Percentiles rank a stretch among this genome's conserved stretches.
Evolutionary conservation across 2,329 filamentous ascomycete genomes (phyloP).

Genomic region (Fusarium sp.): DNA sequence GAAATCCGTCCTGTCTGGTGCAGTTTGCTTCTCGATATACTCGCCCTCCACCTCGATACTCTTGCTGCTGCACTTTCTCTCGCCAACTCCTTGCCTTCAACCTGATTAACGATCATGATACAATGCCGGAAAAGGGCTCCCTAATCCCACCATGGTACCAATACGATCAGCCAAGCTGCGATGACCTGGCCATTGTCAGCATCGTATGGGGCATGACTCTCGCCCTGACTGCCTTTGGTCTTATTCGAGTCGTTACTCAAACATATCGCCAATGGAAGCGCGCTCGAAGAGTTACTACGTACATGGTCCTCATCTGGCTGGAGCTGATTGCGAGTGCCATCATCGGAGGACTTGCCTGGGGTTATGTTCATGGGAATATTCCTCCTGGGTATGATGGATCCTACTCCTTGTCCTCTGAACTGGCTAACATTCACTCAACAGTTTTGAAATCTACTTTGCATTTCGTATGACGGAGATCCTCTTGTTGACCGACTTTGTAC

Average conservation of each 20-base stretch:
- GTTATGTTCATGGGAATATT: slow-evolving; percentile 50
- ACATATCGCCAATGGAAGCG: slow-evolving; percentile 48
- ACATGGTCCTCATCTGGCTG: slow-evolving; percentile 56
- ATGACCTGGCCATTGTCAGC: slow-evolving; percentile 51
- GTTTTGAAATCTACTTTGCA: slow-evolving; percentile 44
- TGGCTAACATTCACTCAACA: slow-evolving; percentile 34
- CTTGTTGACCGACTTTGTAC: not conserved
- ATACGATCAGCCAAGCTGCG: slow-evolving; percentile 28
- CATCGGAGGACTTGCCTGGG: slow-evolving; percentile 52
- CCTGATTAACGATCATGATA: slow-evolving; percentile 31
- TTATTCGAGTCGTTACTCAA: slow-evolving; percentile 51
- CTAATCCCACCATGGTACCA: slow-evolving; percentile 44
- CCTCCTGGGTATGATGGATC: slow-evolving; percentile 32
- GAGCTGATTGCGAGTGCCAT: slow-evolving; percentile 51
- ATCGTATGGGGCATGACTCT: slow-evolving; percentile 53
- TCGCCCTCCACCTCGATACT: not conserved
- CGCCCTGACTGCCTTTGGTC: slow-evolving; percentile 50
- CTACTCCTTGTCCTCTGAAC: not conserved
- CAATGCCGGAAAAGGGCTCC: slow-evolving; percentile 33
- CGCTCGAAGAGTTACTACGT: slow-evolving; percentile 50
- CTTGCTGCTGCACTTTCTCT: not conserved
- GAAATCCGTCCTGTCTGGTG: not conserved
- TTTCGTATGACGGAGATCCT: slow-evolving; percentile 26
- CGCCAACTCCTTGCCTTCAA: not conserved
- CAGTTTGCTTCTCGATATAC: not conserved